Base-by-base conservation (phyloP, 169 alveolate species). In the Plasmodium blacklocki region DNA sequence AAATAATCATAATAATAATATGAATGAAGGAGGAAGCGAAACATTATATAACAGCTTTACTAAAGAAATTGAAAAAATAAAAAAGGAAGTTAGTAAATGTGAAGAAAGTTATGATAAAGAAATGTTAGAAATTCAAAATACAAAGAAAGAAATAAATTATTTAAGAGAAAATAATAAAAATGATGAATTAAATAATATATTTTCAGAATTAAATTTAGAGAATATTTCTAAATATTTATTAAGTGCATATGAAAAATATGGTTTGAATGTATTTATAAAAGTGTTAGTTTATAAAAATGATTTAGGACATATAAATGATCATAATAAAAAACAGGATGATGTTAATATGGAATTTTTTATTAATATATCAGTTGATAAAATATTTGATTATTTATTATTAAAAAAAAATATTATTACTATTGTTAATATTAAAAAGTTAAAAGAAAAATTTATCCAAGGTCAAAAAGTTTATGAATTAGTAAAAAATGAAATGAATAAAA, bases 401-500 rank as follows among this genome's bases (percentile, higher is more conserved):
- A 12, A 60, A 26, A 78, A 78, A 50, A 66, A 78, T 50, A 78
- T 67, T 2, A 9, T 78, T 1, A 49, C 78, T 0, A 78, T 64
- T 66, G 58, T 29, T 6, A 78, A 63, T 18, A 78, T 78, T n/a
- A 78, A 78, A 45, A 64, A 70, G 9, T 78, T 78, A 78, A 78
- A 78, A 70, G 76, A 64, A 52, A 78, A 66, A 58, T 78, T 78
- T 71, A 78, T 78, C 12, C 89, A 78, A 14, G 89, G 89, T 6
- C 89, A 78, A 14, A 64, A 45, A 39, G 26, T 70, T 3, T 78
- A 49, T 78, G 78, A 78, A 18, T 49, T 50, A 43, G 47, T 78
- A 23, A 26, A 50, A 63, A 78, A 64, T 11, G 89, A 78, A 18
- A 76, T 72, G 18, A 15, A 50, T 50, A 45, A 50, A 19, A 6